Base-by-base conservation (phyloP, 306 rosid species). In the Prunus mongolica region DNA sequence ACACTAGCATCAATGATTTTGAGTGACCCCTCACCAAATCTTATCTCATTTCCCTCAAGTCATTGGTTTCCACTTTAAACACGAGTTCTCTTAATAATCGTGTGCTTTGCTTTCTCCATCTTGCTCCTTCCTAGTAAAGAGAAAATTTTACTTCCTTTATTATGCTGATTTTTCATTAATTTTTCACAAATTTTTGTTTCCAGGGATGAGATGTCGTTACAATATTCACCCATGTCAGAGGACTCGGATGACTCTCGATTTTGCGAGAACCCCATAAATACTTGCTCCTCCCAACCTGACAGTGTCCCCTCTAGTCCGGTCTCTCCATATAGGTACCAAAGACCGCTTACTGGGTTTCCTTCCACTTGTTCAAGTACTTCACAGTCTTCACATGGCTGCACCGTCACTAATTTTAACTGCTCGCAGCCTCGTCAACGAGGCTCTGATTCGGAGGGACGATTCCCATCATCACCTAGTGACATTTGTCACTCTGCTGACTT, bases 161-260 rank as follows among this genome's bases (percentile, higher is more conserved):
- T 56, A 7, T 28, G 18, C 52, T 49, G 14, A 50, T 4, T 47
- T 46, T 19, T 46, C 22, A 30, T 55, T 2, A 25, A 68, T 55
- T 57, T 65, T 24, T 8, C 63, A 0, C 1, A 50, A 55, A 82
- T 55, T 65, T 76, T 47, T 60, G 60, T 58, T 87, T 76, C 52
- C 79, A 95, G 99, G 88, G 99, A 95, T 84, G 97, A 95, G 52
- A 79, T 92, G 88, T 81, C 87, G 60, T 75, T 80, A 32, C 97
- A 91, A 73, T 92, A 92, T 82, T 95, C 98, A 69, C 99, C 98
- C 0, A 92, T 95, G 99, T 95, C 97, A n/a, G 99, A 95, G 81
- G 99, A 95, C 82, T 92, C 89, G 0, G 97, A 91, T 55, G 99
- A 95, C 83, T 80, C 91, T 5, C 85, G 91, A 58, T 95, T 82